Evolutionary conservation across 1,284 basidiomycete genomes (phyloP).

Genomic region (Dichomitus squalens): DNA sequence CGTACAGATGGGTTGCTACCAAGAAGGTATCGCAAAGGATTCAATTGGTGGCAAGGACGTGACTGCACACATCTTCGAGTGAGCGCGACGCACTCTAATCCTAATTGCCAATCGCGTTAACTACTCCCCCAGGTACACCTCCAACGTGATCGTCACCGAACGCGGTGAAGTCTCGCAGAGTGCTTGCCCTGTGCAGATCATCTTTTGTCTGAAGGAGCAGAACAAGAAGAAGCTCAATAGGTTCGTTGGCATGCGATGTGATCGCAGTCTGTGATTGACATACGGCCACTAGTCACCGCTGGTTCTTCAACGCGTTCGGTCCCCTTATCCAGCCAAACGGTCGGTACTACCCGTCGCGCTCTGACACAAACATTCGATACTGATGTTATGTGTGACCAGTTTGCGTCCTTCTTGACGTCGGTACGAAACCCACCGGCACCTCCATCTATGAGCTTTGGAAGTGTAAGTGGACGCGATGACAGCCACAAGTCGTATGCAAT

Average conservation of each 20-base stretch:
- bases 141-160: slow-evolving; percentile 78
- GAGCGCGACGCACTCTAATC: slow-evolving; percentile 24
- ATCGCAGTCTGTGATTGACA: slow-evolving; percentile 1
- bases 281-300: slow-evolving; percentile 67
- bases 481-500: background rate
- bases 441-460: slow-evolving; percentile 97
- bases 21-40: slow-evolving; percentile 95
- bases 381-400: slow-evolving; percentile 42
- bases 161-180: slow-evolving; percentile 86
- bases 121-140: slow-evolving; percentile 61
- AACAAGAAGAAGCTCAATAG: slow-evolving; percentile 93
- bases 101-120: background rate
- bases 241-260: slow-evolving; percentile 1
- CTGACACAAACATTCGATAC: background rate
- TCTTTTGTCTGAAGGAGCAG: slow-evolving; percentile 94
- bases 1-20: slow-evolving; percentile 89
- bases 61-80: slow-evolving; percentile 94
- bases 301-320: slow-evolving; percentile 98
- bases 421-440: slow-evolving; percentile 91
- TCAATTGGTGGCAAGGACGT: slow-evolving; percentile 92
- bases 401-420: slow-evolving; percentile 87
- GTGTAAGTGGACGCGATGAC: slow-evolving; percentile 45
- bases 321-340: slow-evolving; percentile 84
- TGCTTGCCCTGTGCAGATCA: slow-evolving; percentile 85
- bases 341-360: slow-evolving; percentile 30